Base-by-base conservation (phyloP, 163 green algal species). In the Volvox carteri region DNA sequence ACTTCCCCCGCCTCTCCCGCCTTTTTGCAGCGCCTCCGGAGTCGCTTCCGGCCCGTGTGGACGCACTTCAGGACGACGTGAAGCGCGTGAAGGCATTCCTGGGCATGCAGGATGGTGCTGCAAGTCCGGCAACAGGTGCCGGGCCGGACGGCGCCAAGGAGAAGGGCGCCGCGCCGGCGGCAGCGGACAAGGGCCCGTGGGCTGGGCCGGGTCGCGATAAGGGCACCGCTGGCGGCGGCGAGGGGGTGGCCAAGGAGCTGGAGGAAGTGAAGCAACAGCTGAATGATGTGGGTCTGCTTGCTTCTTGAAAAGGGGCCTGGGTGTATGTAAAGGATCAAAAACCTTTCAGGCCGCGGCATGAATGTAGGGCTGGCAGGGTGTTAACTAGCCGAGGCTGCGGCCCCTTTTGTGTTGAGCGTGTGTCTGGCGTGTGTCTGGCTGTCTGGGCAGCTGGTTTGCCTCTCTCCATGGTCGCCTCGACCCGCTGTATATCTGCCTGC, bases 211-310 rank as follows among this genome's bases (percentile, higher is more conserved):
- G 84, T 16, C 84, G 84, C n/a, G 72, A 84, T 30, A 81, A 81
- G 83, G 25, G 23, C 30, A 35, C n/a, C 7, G 48, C 21, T 2
- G 46, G 16, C 25, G 52, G 46, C 19, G 37, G 48, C 33, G 54
- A 84, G n/a, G 56, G 21, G 7, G 30, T 77, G 52, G 54, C 72
- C 52, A 65, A 65, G 72, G 84, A 89, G 37, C 18, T 89, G 39
- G 84, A 84, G 33, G 56, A 77, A 0, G 72, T 89, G 48, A 89
- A 89, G 70, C 25, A 84, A 9, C 52, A 78, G 21, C 48, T 89
- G 3, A 54, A 75, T 25, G 50, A 88, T 8, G 83, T 88, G 50
- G 23, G 83, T 78, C 8, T 73, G n/a, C 62, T n/a, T n/a, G n/a
- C n/a, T n/a, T n/a, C n/a, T n/a, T n/a, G n/a, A n/a, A n/a, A n/a